Conservation (phyloP, 371 early-diverging fungal species). For the Mortierella sp. region DNA sequence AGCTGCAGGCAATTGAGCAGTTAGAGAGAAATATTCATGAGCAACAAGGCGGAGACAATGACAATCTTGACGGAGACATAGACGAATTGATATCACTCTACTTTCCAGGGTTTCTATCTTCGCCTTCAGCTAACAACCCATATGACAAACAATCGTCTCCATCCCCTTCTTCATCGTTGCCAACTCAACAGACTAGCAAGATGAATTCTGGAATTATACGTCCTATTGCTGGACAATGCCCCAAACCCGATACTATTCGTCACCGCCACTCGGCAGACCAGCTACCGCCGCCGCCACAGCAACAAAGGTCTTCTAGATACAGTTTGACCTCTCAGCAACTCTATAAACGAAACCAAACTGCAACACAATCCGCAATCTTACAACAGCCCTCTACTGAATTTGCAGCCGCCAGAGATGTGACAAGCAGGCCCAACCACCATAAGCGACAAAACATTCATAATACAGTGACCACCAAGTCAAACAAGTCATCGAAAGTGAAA, state of each 20-base stretch:
- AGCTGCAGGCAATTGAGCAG: slow-evolving; percentile 35
- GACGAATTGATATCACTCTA: not conserved
- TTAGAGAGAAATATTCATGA: slow-evolving; percentile 22
- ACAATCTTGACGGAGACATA: not conserved
- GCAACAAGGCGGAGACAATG: not conserved
- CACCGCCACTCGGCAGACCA: not conserved
- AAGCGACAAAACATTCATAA: not conserved
- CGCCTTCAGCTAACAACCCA: not conserved
- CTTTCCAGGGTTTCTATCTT: not conserved
- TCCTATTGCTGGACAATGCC: not conserved
- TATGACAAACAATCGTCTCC: not conserved
- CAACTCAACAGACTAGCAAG: not conserved
- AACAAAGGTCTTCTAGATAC: not conserved
- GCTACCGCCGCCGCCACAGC: not conserved
- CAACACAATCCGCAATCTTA: too few relatives aligned
- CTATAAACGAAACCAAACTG: too few relatives aligned
- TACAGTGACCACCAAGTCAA: not conserved
- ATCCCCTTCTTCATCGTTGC: not conserved
- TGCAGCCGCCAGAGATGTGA: too few relatives aligned
- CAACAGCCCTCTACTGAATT: too few relatives aligned
- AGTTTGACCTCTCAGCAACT: too few relatives aligned
- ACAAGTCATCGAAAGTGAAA: not conserved
- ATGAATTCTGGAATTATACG: not conserved
- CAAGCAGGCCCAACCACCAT: too few relatives aligned
- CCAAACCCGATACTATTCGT: not conserved